Evolutionary conservation across 2,329 filamentous ascomycete genomes (phyloP), one percentile per base, ranked within the genome.

Genomic region (Diaporthe destruens): DNA sequence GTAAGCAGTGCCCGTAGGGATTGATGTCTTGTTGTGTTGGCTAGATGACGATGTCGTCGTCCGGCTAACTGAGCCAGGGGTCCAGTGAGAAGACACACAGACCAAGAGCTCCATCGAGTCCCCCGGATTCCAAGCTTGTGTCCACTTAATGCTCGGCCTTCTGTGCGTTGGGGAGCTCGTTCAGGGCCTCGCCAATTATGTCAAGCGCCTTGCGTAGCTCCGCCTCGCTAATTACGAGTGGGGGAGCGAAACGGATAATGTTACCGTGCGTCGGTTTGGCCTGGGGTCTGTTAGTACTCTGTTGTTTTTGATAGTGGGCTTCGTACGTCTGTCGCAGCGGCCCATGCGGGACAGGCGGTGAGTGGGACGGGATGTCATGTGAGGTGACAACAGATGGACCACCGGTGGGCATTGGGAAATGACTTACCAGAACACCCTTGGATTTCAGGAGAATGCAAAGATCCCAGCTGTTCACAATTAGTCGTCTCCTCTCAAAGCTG

Each of bases 211-310:
- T 89, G 77, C 91, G 88, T 76, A 99, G 92, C 84, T 99, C 91
- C 74, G 92, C 89, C 80, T 98, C 95, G 34, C 92, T 95, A 79
- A 99, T 98, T 76, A 99, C 95, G 70, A 99, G 87, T 25, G 96
- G 96, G 59, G 96, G 96, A n/a, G 96, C 96, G 75, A 99, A 92
- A 72, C 96, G 93, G 81, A 99, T 99, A 82, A 99, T 98, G 84
- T 98, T 98, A 80, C 97, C 92, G 83, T 99, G 96, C 8, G 96
- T 99, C 39, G 96, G 96, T 89, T 99, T 99, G 79, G 96, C 96
- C 94, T 97, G 81, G 80, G 73, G 39, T 72, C 79, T 39, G 74
- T 78, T 70, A 79, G 74, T 57, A 4, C 23, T 56, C 53, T 55
- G 66, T 55, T 68, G 54, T 61, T 71, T 72, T 63, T 44, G 63